phyloP scores from a whole-genome alignment of 768 basidiomycete species.

The Phaffia tasmanica region DNA sequence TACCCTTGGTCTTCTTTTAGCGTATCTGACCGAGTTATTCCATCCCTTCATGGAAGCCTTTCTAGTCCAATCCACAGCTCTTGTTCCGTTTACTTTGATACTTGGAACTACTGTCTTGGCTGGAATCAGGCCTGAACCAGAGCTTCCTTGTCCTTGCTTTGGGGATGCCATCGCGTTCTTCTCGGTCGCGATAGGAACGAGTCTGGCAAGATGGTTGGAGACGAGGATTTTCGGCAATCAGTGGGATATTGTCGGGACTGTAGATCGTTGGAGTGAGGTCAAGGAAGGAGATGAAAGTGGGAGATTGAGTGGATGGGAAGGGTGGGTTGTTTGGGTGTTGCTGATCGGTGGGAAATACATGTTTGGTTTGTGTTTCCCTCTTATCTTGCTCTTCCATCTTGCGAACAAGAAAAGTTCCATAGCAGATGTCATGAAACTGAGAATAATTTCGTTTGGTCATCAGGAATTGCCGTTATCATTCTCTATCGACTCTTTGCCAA shows the following conservation, averaged over 20 bases:
- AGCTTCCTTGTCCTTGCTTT: conserved; percentile 95
- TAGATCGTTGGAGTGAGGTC: not conserved
- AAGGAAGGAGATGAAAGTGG: not conserved
- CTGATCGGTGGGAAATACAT: conserved; percentile 2
- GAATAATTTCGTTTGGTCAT: not conserved
- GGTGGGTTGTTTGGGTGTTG: not conserved
- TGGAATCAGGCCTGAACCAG: conserved; percentile 55
- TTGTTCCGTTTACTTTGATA: not conserved
- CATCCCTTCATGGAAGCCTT: not conserved
- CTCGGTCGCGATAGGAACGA: conserved; percentile 68
- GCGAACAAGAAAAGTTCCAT: not conserved
- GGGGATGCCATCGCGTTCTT: conserved; percentile 90
- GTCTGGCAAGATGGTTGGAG: conserved; percentile 54
- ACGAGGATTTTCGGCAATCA: not conserved
- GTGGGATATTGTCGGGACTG: not conserved
- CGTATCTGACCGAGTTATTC: not conserved
- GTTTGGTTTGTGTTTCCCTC: conserved; percentile 6
- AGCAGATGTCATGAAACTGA: too few relatives aligned
- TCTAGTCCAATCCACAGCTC: conserved; percentile 36
- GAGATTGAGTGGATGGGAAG: not conserved
- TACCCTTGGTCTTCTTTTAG: conserved; percentile 9
- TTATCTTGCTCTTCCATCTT: not conserved
- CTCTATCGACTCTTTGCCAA: conserved; percentile 15
- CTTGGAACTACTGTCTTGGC: not conserved
- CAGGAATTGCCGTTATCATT: conserved; percentile 11